A percentile compares a stretch with the other conserved stretches of the same genome.
phyloP scores from a whole-genome alignment of 2,329 filamentous ascomycete species.

The Biscogniauxia marginata region DNA sequence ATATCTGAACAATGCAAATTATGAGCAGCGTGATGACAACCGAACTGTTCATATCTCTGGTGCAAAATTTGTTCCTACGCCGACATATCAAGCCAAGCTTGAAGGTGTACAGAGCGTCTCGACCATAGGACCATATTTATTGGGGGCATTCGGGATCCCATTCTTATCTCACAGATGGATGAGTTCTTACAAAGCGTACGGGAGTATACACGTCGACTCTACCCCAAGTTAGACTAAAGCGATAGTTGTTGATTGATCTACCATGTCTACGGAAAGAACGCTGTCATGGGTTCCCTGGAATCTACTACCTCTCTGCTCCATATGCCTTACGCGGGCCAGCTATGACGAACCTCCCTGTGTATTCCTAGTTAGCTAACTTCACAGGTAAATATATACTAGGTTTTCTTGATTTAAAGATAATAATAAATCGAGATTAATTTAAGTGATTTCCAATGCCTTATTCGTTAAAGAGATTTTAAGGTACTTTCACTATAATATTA shows the following conservation, averaged over 20 bases:
- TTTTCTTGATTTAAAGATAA: no score
- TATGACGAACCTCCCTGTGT: no score
- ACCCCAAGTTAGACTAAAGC: slow-evolving; percentile 11
- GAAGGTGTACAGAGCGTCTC: slow-evolving; percentile 36
- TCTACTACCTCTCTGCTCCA: slow-evolving; percentile 28
- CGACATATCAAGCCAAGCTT: slow-evolving; percentile 39
- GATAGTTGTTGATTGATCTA: slow-evolving; percentile 9
- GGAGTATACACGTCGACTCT: slow-evolving; percentile 18
- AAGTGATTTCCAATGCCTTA: no score
- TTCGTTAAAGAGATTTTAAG: no score
- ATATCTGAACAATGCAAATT: slow-evolving; percentile 32
- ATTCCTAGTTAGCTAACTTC: no score
- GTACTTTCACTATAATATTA: no score
- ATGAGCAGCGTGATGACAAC: slow-evolving; percentile 34
- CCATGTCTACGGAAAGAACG: slow-evolving; percentile 38
- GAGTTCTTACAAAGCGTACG: slow-evolving; percentile 27
- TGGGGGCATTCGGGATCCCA: slow-evolving; percentile 40
- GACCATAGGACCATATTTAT: slow-evolving; percentile 40
- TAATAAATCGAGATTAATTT: no score
- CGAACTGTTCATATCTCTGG: slow-evolving; percentile 33
- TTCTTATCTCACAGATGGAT: slow-evolving; percentile 35
- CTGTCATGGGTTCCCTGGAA: slow-evolving; percentile 30
- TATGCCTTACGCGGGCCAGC: slow-evolving; percentile 36
- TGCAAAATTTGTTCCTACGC: slow-evolving; percentile 25
- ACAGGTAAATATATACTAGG: no score